Evolutionary conservation across 352 stramenopile species (phyloP).

Genomic region (Plasmopara muralis): DNA sequence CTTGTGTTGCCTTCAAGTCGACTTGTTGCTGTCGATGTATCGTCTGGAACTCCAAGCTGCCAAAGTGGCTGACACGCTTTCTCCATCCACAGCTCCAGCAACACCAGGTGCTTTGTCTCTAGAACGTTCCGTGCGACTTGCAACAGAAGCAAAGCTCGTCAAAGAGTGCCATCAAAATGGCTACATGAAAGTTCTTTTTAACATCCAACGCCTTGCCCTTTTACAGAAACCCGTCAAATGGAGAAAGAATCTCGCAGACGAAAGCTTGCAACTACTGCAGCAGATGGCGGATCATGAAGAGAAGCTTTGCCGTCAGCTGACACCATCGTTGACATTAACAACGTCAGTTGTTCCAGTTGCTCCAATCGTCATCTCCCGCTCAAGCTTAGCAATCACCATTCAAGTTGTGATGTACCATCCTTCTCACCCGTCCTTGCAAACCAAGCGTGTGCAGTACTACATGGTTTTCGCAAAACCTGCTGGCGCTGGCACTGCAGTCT

Average conservation of each 20-base stretch:
- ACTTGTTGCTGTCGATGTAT: constrained; percentile 45
- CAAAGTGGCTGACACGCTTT: constrained; percentile 22
- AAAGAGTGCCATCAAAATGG: constrained; percentile 49
- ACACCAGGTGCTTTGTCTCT: constrained; percentile 1
- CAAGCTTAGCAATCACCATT: constrained; percentile 45
- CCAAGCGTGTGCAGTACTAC: constrained; percentile 48
- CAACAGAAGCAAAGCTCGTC: constrained; percentile 26
- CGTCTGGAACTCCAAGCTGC: constrained; percentile 49
- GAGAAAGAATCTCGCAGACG: constrained; percentile 14
- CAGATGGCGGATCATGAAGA: constrained; percentile 37
- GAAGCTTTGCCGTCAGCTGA: constrained; percentile 25
- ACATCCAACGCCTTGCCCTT: constrained; percentile 35
- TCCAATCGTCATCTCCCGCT: constrained; percentile 48
- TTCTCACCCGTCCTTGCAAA: constrained; percentile 17
- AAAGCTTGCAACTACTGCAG: constrained; percentile 39
- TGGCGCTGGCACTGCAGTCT: constrained; percentile 68
- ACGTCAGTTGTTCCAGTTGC: constrained; percentile 24
- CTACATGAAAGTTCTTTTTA: constrained; percentile 39
- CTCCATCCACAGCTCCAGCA: constrained; percentile 6
- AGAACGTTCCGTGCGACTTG: constrained; percentile 5
- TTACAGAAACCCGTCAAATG: constrained; percentile 15
- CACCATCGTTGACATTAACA: not conserved
- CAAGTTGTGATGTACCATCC: constrained; percentile 36
- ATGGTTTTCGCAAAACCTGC: constrained; percentile 73
- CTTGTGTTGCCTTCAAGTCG: constrained; percentile 48